phyloP scores from a whole-genome alignment of 2,329 filamentous ascomycete genomes.

The Cladosporium austrohemisphaericum region DNA sequence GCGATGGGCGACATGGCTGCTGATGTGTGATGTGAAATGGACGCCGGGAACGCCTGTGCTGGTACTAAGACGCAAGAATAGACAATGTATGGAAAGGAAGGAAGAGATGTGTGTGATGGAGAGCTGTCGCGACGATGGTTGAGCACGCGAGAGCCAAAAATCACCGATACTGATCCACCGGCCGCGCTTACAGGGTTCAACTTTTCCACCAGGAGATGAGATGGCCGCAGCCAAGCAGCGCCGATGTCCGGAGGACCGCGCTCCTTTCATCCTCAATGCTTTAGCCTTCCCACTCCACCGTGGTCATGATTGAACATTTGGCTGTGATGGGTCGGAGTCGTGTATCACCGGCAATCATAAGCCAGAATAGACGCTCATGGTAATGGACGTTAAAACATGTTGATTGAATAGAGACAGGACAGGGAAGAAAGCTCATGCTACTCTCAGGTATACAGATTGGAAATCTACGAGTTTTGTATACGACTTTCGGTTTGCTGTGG shows the following conservation, averaged over 20 bases:
- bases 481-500: too few relatives aligned
- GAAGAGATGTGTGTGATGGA: background rate
- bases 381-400: too few relatives aligned
- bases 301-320: too few relatives aligned
- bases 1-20: slow-evolving; percentile 10
- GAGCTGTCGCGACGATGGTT: background rate
- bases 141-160: slow-evolving; percentile 8
- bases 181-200: slow-evolving; percentile 4
- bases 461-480: too few relatives aligned
- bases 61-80: slow-evolving; percentile 1
- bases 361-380: too few relatives aligned
- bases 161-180: background rate
- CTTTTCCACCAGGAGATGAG: background rate
- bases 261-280: background rate
- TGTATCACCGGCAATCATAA: too few relatives aligned
- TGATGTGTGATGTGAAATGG: background rate
- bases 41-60: slow-evolving; percentile 11
- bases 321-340: too few relatives aligned
- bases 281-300: too few relatives aligned
- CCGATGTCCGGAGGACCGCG: background rate
- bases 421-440: too few relatives aligned
- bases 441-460: too few relatives aligned
- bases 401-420: too few relatives aligned
- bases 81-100: background rate
- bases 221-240: background rate